Evolutionary conservation across 345 rosid species (phyloP).

Genomic region (Tarenaya hassleriana): DNA sequence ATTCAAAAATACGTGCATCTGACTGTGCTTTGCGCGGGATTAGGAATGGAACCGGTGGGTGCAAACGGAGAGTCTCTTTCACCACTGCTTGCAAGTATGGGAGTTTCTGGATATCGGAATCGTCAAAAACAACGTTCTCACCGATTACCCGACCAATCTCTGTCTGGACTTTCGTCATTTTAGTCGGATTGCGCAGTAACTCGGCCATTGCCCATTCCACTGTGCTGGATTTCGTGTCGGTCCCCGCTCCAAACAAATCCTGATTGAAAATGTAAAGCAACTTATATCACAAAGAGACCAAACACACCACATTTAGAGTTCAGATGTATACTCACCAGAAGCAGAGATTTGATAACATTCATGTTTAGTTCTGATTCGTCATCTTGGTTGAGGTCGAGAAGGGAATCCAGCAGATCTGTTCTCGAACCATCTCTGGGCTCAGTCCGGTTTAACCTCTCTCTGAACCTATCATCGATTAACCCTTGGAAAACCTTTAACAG

Average conservation of each 20-base stretch:
- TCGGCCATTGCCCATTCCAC: slow-evolving; percentile 35
- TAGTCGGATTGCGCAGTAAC: slow-evolving; percentile 15
- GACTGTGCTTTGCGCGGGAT: slow-evolving; percentile 29
- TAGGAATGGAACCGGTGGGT: slow-evolving; percentile 38
- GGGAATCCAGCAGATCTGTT: slow-evolving; percentile 17
- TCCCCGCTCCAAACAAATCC: slow-evolving; percentile 39
- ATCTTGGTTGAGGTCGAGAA: slow-evolving; percentile 19
- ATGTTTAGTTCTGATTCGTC: slow-evolving; percentile 7
- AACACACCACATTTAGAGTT: too few relatives aligned
- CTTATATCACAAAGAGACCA: too few relatives aligned
- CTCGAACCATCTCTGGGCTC: slow-evolving; percentile 1
- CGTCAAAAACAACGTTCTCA: slow-evolving; percentile 23
- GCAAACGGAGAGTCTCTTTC: slow-evolving; percentile 39
- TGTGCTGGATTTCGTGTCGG: slow-evolving; percentile 35
- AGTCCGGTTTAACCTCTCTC: background rate
- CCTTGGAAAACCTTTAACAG: slow-evolving; percentile 17
- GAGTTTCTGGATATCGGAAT: slow-evolving; percentile 21
- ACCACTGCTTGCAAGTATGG: slow-evolving; percentile 35
- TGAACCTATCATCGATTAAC: slow-evolving; percentile 21
- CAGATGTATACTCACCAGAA: slow-evolving; percentile 27
- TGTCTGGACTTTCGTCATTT: slow-evolving; percentile 18
- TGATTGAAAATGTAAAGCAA: slow-evolving; percentile 8
- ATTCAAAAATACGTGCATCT: slow-evolving; percentile 27
- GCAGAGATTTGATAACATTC: slow-evolving; percentile 13
- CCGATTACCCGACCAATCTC: slow-evolving; percentile 30